Evolutionary conservation across 2,329 filamentous ascomycete genomes (phyloP).

Genomic region (Calonectria honghensis): DNA sequence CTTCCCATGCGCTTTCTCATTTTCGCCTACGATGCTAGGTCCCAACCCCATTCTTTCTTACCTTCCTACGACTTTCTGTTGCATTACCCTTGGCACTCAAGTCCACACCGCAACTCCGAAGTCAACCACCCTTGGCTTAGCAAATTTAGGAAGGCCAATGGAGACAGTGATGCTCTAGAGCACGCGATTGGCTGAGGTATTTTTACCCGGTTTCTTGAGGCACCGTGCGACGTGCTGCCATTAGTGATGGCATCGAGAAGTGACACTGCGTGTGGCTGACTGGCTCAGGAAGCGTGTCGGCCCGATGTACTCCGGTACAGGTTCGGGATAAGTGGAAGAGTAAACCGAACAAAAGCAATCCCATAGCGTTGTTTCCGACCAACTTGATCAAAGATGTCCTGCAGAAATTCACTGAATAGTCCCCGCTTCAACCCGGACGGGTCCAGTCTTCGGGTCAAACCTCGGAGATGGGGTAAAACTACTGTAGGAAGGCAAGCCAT

Average conservation of each 20-base stretch:
- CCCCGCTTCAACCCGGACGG: slow-evolving; percentile 11
- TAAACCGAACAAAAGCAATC: not conserved
- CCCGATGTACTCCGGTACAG: not conserved
- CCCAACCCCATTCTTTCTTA: not conserved
- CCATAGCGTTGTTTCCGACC: not conserved
- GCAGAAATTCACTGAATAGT: not conserved
- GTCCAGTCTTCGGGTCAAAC: not conserved
- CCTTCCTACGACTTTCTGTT: not conserved
- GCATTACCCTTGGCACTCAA: not conserved
- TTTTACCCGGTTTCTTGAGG: not conserved
- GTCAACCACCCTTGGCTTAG: not conserved
- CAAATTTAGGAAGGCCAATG: slow-evolving; percentile 27
- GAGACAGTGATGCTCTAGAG: not conserved
- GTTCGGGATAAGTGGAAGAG: not conserved
- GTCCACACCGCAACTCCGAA: slow-evolving; percentile 20
- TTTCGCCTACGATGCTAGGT: not conserved
- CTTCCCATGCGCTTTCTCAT: not conserved
- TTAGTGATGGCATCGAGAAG: not conserved
- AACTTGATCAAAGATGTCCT: not conserved
- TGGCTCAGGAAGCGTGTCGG: not conserved
- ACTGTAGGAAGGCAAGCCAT: not conserved
- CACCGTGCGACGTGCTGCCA: not conserved
- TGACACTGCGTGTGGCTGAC: not conserved
- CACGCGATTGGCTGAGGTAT: slow-evolving; percentile 12
- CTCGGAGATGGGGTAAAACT: not conserved